A percentile compares a stretch with the other conserved stretches of the same genome.
Evolutionary conservation across 2,329 filamentous ascomycete genomes (phyloP).

Genomic region (Cadophora luteo-olivacea): DNA sequence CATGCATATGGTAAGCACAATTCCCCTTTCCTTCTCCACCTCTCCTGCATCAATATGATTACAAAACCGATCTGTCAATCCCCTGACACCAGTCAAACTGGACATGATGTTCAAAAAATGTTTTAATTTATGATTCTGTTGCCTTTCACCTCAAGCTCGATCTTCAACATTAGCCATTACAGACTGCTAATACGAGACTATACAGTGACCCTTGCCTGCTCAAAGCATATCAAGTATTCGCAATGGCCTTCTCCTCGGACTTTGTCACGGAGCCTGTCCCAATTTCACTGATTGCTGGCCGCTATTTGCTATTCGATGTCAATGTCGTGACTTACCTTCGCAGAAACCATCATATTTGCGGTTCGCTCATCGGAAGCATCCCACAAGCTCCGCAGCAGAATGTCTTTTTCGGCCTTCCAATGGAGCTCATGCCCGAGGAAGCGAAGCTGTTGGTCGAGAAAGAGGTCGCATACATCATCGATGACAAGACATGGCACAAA

Average conservation of each 20-base stretch:
- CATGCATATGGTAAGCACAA: slow-evolving; percentile 24
- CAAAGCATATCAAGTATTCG: not conserved
- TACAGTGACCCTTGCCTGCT: slow-evolving; percentile 12
- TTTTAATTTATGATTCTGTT: slow-evolving; percentile 52
- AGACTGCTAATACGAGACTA: slow-evolving; percentile 24
- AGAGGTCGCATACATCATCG: slow-evolving; percentile 78
- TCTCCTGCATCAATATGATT: slow-evolving; percentile 61
- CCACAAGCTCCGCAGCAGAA: slow-evolving; percentile 96
- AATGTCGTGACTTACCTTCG: slow-evolving; percentile 80
- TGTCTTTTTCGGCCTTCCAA: slow-evolving; percentile 85
- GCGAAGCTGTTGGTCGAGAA: slow-evolving; percentile 80
- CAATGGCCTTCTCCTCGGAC: slow-evolving; percentile 33
- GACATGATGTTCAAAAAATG: slow-evolving; percentile 58
- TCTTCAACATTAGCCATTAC: slow-evolving; percentile 14
- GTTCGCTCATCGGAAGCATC: slow-evolving; percentile 84
- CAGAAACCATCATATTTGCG: slow-evolving; percentile 81
- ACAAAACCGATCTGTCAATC: slow-evolving; percentile 81
- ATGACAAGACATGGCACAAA: slow-evolving; percentile 77
- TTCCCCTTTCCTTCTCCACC: slow-evolving; percentile 13
- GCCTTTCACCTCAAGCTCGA: slow-evolving; percentile 18
- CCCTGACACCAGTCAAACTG: slow-evolving; percentile 63
- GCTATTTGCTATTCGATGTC: slow-evolving; percentile 90
- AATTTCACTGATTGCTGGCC: slow-evolving; percentile 80
- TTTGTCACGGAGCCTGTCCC: slow-evolving; percentile 64
- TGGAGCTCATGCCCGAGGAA: slow-evolving; percentile 92